Percentiles rank a stretch among this genome's conserved stretches.
These are phyloP conservation scores for Arachnomyces sp. DNA, from an alignment of 2,329 filamentous ascomycete species.

Conservation along the genomic window DNA sequence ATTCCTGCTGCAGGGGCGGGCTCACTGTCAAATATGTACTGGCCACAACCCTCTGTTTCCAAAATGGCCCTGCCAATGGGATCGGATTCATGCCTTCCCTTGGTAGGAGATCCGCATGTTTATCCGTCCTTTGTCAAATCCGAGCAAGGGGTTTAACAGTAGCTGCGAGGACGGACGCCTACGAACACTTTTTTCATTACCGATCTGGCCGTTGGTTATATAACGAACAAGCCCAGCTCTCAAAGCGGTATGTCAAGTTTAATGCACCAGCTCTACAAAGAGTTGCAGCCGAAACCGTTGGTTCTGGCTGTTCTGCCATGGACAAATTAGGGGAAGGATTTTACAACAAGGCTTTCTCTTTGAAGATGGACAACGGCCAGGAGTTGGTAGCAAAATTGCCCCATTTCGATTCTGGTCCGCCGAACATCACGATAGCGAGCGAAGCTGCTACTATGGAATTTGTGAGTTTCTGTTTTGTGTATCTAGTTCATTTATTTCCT, in stretches of 20 bases:
- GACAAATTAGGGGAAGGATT: conserved; percentile 21
- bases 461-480: conserved; percentile 8
- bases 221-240: conserved; percentile 25
- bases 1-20: too few relatives aligned
- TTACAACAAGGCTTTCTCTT: conserved; percentile 20
- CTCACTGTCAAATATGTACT: too few relatives aligned
- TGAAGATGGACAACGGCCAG: conserved; percentile 14
- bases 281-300: conserved; percentile 18
- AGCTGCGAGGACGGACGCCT: too few relatives aligned
- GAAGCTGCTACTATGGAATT: conserved; percentile 20
- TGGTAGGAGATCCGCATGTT: too few relatives aligned
- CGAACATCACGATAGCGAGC: conserved; percentile 11
- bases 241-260: conserved; percentile 24
- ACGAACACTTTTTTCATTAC: conserved; percentile 16
- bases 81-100: too few relatives aligned
- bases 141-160: too few relatives aligned
- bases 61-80: too few relatives aligned
- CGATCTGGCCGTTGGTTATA: conserved; percentile 27
- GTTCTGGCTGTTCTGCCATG: conserved; percentile 23
- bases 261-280: conserved; percentile 25
- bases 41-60: too few relatives aligned
- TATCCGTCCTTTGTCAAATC: too few relatives aligned
- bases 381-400: conserved; percentile 14
- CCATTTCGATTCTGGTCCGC: conserved; percentile 14
- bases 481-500: background rate